A percentile compares a stretch with the other conserved stretches of the same genome.
Conservation (phyloP, 2,329 filamentous ascomycete genomes). For the Pezizomycotina sp. region DNA sequence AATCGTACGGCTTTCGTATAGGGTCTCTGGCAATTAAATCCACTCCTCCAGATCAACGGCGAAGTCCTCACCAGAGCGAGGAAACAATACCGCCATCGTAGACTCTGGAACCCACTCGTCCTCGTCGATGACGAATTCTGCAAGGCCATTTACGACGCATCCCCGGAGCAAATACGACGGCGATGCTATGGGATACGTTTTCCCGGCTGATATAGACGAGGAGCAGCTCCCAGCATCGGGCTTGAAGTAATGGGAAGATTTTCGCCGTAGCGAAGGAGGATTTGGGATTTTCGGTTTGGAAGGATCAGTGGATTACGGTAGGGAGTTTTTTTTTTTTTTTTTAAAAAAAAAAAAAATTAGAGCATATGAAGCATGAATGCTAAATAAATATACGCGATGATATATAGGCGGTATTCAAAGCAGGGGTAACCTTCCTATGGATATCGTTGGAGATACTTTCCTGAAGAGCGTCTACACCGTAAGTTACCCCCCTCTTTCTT, state of each 20-base stretch:
- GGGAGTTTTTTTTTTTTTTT: too few species aligned
- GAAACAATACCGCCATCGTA: constrained; percentile 47
- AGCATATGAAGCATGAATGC: too few species aligned
- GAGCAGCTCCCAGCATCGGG: constrained; percentile 43
- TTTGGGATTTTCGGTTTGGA: constrained; percentile 41
- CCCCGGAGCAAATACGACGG: constrained; percentile 43
- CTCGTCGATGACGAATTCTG: constrained; percentile 46
- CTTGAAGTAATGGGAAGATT: constrained; percentile 47
- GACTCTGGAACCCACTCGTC: constrained; percentile 57
- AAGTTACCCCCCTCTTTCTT: constrained; percentile 25
- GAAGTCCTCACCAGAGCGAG: constrained; percentile 35
- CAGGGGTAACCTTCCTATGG: constrained; percentile 41
- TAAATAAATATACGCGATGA: too few species aligned
- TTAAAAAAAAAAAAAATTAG: too few species aligned
- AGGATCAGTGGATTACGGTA: constrained; percentile 43
- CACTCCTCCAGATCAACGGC: constrained; percentile 41
- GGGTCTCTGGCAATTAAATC: constrained; percentile 57
- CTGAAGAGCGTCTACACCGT: constrained; percentile 49
- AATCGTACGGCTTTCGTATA: too few species aligned
- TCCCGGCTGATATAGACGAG: constrained; percentile 38
- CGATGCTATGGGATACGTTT: constrained; percentile 45
- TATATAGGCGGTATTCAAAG: constrained; percentile 53
- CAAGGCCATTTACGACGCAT: constrained; percentile 45
- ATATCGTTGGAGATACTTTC: constrained; percentile 48
- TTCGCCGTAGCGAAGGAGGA: constrained; percentile 48